Conservation (phyloP, 768 basidiomycete genomes). For the Pleurotus citrinopileatus region DNA sequence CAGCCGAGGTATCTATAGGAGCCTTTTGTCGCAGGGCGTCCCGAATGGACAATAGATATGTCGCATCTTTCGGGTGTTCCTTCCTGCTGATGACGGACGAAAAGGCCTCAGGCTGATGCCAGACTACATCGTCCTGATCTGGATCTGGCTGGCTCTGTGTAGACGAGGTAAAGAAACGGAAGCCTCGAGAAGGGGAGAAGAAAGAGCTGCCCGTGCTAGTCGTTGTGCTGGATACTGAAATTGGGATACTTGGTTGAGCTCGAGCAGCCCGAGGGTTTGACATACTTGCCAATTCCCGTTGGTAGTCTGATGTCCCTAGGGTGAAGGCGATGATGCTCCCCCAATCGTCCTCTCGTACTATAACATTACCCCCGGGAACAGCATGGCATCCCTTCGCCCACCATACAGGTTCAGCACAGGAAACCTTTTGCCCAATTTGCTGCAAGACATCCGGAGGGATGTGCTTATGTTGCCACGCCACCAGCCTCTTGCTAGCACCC, state of each 20-base stretch:
- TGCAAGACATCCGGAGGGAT: constrained; percentile 25
- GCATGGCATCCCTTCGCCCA: constrained; percentile 60
- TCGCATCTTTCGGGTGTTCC: constrained; percentile 59
- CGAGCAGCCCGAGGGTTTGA: constrained; percentile 25
- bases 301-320: constrained; percentile 66
- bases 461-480: constrained; percentile 68
- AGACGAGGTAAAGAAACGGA: constrained; percentile 46
- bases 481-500: constrained; percentile 51
- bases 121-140: constrained; percentile 53
- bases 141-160: constrained; percentile 48
- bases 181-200: constrained; percentile 44
- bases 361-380: constrained; percentile 62
- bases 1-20: constrained; percentile 28
- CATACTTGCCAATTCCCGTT: constrained; percentile 41
- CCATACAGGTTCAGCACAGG: constrained; percentile 55
- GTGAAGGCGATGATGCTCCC: constrained; percentile 79
- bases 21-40: constrained; percentile 60
- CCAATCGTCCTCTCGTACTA: constrained; percentile 71
- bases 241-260: constrained; percentile 17
- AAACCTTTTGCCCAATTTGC: constrained; percentile 22
- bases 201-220: constrained; percentile 40
- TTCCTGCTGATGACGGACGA: constrained; percentile 61
- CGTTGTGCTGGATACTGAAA: constrained; percentile 21
- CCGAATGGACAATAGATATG: constrained; percentile 54
- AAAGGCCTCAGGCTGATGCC: constrained; percentile 61